These are phyloP conservation scores for Cicer pinnatifidum DNA, from an alignment of 306 rosid species.

Conservation along the genomic window DNA sequence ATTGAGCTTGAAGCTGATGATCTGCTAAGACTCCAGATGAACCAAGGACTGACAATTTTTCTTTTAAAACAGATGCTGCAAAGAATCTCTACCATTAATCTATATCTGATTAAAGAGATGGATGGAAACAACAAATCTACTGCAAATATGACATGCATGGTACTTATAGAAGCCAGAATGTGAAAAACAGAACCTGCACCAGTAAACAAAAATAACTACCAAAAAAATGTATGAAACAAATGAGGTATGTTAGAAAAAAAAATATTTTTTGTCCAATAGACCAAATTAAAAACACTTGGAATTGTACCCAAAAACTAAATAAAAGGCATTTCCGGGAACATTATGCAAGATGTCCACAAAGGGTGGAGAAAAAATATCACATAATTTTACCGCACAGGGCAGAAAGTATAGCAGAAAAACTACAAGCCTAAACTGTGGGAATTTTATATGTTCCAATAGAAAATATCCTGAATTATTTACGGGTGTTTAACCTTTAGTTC, in stretches of 20 bases:
- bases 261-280: conserved; percentile 15
- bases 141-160: conserved; percentile 36
- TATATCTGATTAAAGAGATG: conserved; percentile 42
- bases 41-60: conserved; percentile 87
- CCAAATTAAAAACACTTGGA: background rate
- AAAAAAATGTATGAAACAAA: conserved; percentile 25
- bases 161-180: conserved; percentile 7
- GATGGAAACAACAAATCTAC: conserved; percentile 18
- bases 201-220: background rate
- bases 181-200: conserved; percentile 17
- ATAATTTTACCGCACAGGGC: conserved; percentile 16
- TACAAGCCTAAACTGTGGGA: conserved; percentile 1
- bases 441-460: conserved; percentile 28
- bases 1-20: conserved; percentile 97
- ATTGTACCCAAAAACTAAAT: conserved; percentile 24
- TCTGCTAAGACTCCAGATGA: conserved; percentile 97
- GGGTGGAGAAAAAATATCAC: conserved; percentile 4
- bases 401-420: conserved; percentile 16
- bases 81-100: conserved; percentile 50
- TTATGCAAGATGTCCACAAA: conserved; percentile 26
- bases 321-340: background rate
- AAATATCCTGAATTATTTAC: conserved; percentile 16
- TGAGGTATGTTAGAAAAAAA: conserved; percentile 20
- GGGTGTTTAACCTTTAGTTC: conserved; percentile 6
- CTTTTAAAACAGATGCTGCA: conserved; percentile 94